Evolutionary conservation across 768 basidiomycete genomes (phyloP).

Genomic region (Tylopilus plumbeoviolaceoides): DNA sequence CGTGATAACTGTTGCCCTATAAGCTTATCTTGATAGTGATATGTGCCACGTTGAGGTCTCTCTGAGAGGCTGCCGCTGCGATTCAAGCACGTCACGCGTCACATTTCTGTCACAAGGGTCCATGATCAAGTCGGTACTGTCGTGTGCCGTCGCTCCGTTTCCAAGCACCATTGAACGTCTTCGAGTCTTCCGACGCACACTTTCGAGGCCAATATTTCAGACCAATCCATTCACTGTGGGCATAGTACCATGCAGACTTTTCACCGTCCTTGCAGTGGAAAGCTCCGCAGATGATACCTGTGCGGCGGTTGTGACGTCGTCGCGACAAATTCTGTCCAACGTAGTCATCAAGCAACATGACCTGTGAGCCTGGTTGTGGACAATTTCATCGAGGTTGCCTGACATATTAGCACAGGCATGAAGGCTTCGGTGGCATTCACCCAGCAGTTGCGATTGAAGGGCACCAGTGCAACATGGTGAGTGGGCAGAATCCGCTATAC

Average conservation of each 20-base stretch:
- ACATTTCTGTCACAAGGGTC: too few species aligned
- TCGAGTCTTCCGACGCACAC: not conserved
- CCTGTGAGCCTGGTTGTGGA: slow-evolving; percentile 37
- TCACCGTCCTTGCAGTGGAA: slow-evolving; percentile 76
- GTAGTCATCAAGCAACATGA: slow-evolving; percentile 81
- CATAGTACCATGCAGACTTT: slow-evolving; percentile 24
- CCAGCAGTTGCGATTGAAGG: slow-evolving; percentile 71
- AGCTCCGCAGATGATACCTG: slow-evolving; percentile 94
- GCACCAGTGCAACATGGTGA: slow-evolving; percentile 78
- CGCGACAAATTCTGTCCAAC: slow-evolving; percentile 70
- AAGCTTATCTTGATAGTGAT: too few species aligned
- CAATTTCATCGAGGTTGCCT: not conserved
- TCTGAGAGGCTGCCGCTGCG: too few species aligned
- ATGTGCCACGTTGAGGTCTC: too few species aligned
- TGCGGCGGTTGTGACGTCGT: slow-evolving; percentile 76
- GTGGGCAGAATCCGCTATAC: not conserved
- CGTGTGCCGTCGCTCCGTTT: not conserved
- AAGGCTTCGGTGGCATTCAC: slow-evolving; percentile 62
- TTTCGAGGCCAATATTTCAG: not conserved
- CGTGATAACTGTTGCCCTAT: too few species aligned
- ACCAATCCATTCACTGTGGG: not conserved
- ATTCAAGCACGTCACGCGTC: too few species aligned
- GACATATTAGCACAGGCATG: slow-evolving; percentile 15
- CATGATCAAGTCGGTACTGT: slow-evolving; percentile 1
- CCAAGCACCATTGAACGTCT: not conserved